Conservation (phyloP, 2,329 filamentous ascomycete genomes). For the Huntiella moniliformis region DNA sequence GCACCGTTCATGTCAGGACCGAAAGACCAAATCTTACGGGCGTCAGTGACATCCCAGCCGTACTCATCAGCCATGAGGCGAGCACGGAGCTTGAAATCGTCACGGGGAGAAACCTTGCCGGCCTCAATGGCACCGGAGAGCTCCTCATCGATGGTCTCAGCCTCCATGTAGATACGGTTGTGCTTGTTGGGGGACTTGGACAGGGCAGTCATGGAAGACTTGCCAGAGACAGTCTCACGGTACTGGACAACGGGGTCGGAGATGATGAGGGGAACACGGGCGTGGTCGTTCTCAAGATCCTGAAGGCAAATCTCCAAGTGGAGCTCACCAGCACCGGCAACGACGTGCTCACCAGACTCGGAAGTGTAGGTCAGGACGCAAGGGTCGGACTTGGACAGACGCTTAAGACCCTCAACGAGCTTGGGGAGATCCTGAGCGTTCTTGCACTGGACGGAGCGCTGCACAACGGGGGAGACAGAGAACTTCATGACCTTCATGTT, state of each 20-base stretch:
- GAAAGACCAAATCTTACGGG: constrained; percentile 99
- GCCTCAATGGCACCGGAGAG: constrained; percentile 74
- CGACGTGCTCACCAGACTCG: constrained; percentile 94
- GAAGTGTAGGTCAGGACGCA: constrained; percentile 83
- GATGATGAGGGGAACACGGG: constrained; percentile 91
- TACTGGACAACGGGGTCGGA: constrained; percentile 97
- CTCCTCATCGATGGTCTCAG: constrained; percentile 81
- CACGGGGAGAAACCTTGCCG: constrained; percentile 84
- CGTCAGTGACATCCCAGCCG: constrained; percentile 98
- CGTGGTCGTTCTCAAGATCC: constrained; percentile 99
- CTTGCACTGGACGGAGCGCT: constrained; percentile 98
- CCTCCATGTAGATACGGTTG: constrained; percentile 97
- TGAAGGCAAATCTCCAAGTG: constrained; percentile 99
- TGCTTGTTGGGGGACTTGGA: constrained; percentile 99
- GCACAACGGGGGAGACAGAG: constrained; percentile 97
- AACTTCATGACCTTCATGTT: constrained; percentile 99
- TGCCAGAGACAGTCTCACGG: constrained; percentile 78
- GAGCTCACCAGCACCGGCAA: constrained; percentile 97
- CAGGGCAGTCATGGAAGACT: constrained; percentile 86
- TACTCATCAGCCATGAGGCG: constrained; percentile 90
- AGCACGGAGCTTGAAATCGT: constrained; percentile 97
- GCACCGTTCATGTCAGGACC: constrained; percentile 93
- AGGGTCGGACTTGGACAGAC: constrained; percentile 98
- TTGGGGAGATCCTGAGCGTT: constrained; percentile 99
- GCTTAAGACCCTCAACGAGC: constrained; percentile 99